Percentiles rank a stretch among this genome's conserved stretches.
Conservation (phyloP, 495 filamentous ascomycete genomes). For the Hapsidospora chrysogenum region DNA sequence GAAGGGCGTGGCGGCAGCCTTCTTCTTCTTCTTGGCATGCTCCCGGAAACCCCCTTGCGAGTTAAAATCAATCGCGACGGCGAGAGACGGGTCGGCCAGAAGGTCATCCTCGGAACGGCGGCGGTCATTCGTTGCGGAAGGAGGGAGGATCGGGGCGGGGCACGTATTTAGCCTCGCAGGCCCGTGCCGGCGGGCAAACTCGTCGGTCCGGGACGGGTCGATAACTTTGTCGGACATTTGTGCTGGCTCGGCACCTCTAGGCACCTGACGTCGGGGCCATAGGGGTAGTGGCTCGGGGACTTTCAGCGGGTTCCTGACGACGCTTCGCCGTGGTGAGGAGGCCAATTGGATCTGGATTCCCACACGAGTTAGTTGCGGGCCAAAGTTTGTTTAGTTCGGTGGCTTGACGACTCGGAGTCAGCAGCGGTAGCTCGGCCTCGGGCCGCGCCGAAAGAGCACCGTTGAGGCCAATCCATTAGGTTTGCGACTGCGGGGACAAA, state of each 20-base stretch:
- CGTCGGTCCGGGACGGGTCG: slow-evolving; percentile 8
- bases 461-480: not conserved
- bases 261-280: no score
- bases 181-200: slow-evolving; percentile 7
- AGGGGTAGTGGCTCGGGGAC: no score
- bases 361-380: not conserved
- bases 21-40: slow-evolving; percentile 24
- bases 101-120: slow-evolving; percentile 7
- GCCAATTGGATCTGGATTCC: not conserved
- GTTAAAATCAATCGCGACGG: slow-evolving; percentile 22
- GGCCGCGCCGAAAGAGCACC: not conserved
- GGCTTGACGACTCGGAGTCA: not conserved
- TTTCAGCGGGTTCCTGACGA: no score
- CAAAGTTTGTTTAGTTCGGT: not conserved
- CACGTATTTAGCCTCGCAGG: no score
- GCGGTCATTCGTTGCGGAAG: not conserved
- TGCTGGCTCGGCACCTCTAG: no score
- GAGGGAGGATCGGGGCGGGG: not conserved
- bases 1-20: slow-evolving; percentile 9
- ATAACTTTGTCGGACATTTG: not conserved
- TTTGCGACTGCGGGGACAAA: not conserved
- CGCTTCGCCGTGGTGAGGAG: no score
- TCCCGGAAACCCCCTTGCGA: slow-evolving; percentile 29
- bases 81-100: slow-evolving; percentile 13
- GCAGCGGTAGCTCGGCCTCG: slow-evolving; percentile 3